Conservation (phyloP, 2,329 filamentous ascomycete genomes). For the Chaetomium sp. region DNA sequence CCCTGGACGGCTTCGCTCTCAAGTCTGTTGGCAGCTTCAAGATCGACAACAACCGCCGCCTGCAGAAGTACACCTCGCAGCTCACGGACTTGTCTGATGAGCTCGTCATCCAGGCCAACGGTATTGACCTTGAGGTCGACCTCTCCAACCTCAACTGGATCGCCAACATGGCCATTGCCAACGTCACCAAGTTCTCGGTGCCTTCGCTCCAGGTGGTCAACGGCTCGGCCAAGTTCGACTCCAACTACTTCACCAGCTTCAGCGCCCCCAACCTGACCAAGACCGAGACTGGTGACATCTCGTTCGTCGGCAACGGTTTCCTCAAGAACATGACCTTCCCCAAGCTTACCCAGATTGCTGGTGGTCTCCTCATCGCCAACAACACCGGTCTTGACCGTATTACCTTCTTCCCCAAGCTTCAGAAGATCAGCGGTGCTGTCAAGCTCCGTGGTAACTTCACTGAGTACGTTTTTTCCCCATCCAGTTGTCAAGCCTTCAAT, state of each 20-base stretch:
- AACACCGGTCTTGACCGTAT: constrained; percentile 69
- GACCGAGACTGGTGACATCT: constrained; percentile 53
- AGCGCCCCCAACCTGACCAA: constrained; percentile 63
- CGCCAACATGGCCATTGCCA: constrained; percentile 74
- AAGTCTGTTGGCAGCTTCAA: constrained; percentile 63
- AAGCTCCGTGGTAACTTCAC: constrained; percentile 80
- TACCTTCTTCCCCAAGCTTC: constrained; percentile 60
- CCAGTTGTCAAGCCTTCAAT: constrained; percentile 20
- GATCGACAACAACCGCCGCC: constrained; percentile 84
- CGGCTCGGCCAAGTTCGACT: constrained; percentile 77
- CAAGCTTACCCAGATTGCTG: constrained; percentile 59
- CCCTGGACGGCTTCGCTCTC: constrained; percentile 75
- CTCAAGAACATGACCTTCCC: constrained; percentile 73
- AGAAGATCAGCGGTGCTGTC: constrained; percentile 70
- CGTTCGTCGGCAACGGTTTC: constrained; percentile 56
- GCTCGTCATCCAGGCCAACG: constrained; percentile 76
- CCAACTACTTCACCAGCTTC: constrained; percentile 62
- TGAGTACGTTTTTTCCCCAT: constrained; percentile 49
- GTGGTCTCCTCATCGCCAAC: constrained; percentile 82
- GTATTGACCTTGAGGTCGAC: constrained; percentile 58
- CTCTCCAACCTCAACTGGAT: constrained; percentile 76
- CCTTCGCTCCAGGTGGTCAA: constrained; percentile 68
- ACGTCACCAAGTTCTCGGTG: constrained; percentile 66
- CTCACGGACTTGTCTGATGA: constrained; percentile 66
- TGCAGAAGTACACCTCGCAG: constrained; percentile 69